phyloP scores from a whole-genome alignment of 352 stramenopile genomes.

The Peronospora destructor region DNA sequence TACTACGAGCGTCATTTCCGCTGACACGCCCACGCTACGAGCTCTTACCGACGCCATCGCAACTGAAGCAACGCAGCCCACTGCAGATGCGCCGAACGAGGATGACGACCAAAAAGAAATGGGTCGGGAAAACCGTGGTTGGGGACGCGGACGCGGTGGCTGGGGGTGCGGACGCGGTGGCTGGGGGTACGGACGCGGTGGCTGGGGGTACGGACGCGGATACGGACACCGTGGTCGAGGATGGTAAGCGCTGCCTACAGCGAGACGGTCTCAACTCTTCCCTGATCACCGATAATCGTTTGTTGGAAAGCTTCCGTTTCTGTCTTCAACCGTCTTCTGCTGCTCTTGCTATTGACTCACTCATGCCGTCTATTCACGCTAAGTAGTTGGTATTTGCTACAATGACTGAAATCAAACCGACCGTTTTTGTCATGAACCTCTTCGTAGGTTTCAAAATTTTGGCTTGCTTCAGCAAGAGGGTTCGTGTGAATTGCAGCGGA shows the following conservation, averaged over 20 bases:
- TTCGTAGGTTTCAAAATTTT: too few relatives aligned
- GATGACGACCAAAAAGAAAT: constrained; percentile 12
- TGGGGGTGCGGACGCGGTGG: constrained; percentile 4
- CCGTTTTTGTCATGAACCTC: too few relatives aligned
- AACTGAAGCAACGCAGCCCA: too few relatives aligned
- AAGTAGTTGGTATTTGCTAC: too few relatives aligned
- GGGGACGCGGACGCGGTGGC: not conserved
- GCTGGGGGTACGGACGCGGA: constrained; percentile 3
- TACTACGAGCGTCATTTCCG: constrained; percentile 9
- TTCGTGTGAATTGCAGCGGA: too few relatives aligned
- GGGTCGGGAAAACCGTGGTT: constrained; percentile 5
- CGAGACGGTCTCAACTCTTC: not conserved
- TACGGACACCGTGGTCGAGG: not conserved
- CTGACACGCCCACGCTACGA: constrained; percentile 14
- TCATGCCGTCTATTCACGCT: too few relatives aligned
- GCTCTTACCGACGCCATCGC: constrained; percentile 12
- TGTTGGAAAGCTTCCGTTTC: not conserved
- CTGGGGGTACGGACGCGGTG: not conserved
- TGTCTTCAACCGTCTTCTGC: too few relatives aligned
- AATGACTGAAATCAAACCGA: too few relatives aligned
- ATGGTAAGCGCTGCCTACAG: constrained; percentile 10
- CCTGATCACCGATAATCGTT: not conserved
- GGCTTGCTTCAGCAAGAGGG: too few relatives aligned
- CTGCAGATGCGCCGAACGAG: constrained; percentile 1
- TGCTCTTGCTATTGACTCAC: too few relatives aligned